These are phyloP conservation scores for Beauveria australis DNA, from an alignment of 2,329 filamentous ascomycete genomes.

Conservation along the genomic window DNA sequence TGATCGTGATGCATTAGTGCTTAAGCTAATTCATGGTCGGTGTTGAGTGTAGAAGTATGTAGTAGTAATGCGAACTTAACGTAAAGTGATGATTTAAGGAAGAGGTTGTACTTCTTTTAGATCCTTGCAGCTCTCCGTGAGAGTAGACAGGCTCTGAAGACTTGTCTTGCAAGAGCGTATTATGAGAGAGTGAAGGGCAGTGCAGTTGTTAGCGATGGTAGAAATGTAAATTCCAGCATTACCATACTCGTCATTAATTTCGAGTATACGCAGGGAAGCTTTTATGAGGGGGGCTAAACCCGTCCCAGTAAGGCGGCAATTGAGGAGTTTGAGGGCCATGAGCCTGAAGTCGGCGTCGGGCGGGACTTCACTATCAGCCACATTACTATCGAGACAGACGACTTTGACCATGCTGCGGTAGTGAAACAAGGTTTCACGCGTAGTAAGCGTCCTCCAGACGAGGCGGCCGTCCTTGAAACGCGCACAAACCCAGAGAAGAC, in stretches of 20 bases:
- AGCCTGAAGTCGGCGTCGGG: background rate
- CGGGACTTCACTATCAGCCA: background rate
- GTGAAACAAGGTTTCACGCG: background rate
- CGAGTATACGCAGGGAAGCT: background rate
- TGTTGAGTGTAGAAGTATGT: no score
- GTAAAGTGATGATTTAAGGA: no score
- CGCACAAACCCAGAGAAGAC: background rate
- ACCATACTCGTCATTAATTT: background rate
- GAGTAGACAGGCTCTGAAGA: background rate
- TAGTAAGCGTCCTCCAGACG: background rate
- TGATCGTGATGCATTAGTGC: no score
- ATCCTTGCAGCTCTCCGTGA: no score
- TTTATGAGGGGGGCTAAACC: background rate
- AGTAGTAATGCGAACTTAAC: no score
- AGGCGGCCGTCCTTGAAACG: background rate
- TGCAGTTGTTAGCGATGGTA: background rate
- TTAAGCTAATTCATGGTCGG: no score
- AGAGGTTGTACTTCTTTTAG: no score
- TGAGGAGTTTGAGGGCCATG: background rate
- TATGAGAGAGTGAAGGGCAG: background rate
- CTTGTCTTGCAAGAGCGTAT: background rate
- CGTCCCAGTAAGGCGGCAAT: background rate
- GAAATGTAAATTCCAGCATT: background rate
- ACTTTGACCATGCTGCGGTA: background rate
- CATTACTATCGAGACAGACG: background rate